phyloP scores from a whole-genome alignment of 106 monocot species.

The Xerophyta viscosa region DNA sequence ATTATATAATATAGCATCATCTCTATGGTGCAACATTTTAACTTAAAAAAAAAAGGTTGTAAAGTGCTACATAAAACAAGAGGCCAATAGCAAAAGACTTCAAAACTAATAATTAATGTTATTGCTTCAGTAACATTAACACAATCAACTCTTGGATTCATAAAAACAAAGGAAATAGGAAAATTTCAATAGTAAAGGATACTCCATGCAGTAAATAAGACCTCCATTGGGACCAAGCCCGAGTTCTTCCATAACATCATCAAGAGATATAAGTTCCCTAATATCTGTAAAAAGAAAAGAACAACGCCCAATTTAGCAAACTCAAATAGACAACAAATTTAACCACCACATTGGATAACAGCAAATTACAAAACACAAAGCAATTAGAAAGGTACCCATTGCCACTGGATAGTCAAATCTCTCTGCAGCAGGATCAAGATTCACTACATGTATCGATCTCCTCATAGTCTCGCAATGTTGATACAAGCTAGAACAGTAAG shows the following conservation, averaged over 20 bases:
- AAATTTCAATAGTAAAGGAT: conserved; percentile 60
- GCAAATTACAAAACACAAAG: not conserved
- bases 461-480: conserved; percentile 63
- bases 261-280: conserved; percentile 81
- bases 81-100: too few relatives aligned
- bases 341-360: too few relatives aligned
- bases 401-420: conserved; percentile 76
- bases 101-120: too few relatives aligned
- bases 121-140: too few relatives aligned
- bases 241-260: conserved; percentile 97
- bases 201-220: conserved; percentile 95
- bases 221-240: conserved; percentile 84
- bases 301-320: not conserved
- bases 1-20: too few relatives aligned
- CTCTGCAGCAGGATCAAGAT: conserved; percentile 94
- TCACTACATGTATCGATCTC: conserved; percentile 75
- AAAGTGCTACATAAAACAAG: too few relatives aligned
- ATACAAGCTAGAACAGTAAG: conserved; percentile 86
- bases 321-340: not conserved
- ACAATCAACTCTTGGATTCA: too few relatives aligned
- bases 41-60: too few relatives aligned
- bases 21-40: too few relatives aligned
- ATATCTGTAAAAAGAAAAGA: conserved; percentile 50
- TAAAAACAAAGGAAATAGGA: too few relatives aligned
- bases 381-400: conserved; percentile 37